phyloP scores from a whole-genome alignment of 2,329 filamentous ascomycete genomes.

The Trichoderma asperellum region DNA sequence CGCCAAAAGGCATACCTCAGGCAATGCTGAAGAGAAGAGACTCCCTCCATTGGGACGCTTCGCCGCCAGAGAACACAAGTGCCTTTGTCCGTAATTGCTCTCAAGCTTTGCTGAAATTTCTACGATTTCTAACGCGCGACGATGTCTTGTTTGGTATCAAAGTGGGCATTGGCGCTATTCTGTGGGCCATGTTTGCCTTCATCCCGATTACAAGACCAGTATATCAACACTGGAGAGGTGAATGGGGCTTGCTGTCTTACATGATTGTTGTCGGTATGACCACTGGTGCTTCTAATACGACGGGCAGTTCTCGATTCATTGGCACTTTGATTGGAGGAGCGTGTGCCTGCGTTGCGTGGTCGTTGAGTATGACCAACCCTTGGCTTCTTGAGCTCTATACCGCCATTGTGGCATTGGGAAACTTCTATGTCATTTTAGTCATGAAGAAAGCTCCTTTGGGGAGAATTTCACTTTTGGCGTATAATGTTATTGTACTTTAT shows the following conservation, averaged over 20 bases:
- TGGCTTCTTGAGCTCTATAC: slow-evolving; percentile 78
- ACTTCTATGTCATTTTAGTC: slow-evolving; percentile 88
- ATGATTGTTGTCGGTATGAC: slow-evolving; percentile 99
- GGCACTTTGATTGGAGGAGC: slow-evolving; percentile 82
- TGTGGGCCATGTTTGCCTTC: slow-evolving; percentile 90
- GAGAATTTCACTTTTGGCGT: slow-evolving; percentile 90
- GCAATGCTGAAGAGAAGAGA: slow-evolving; percentile 57
- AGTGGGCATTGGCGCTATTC: slow-evolving; percentile 83
- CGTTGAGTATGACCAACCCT: slow-evolving; percentile 72
- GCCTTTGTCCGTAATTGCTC: slow-evolving; percentile 50
- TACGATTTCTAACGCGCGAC: slow-evolving; percentile 57
- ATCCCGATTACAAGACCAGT: slow-evolving; percentile 75
- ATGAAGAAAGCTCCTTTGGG: slow-evolving; percentile 86
- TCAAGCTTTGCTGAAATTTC: slow-evolving; percentile 49
- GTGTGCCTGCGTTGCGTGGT: slow-evolving; percentile 78
- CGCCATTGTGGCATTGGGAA: slow-evolving; percentile 77
- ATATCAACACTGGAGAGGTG: slow-evolving; percentile 87
- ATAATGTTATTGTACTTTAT: slow-evolving; percentile 93
- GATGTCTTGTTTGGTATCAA: slow-evolving; percentile 82
- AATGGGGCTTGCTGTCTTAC: slow-evolving; percentile 95
- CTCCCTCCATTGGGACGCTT: slow-evolving; percentile 60
- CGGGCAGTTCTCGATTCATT: slow-evolving; percentile 80
- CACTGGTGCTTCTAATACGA: slow-evolving; percentile 93
- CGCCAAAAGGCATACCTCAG: slow-evolving; percentile 61
- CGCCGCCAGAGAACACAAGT: slow-evolving; percentile 52